Conservation (phyloP, 441 rosid genomes). For the Brassica hybrid region DNA sequence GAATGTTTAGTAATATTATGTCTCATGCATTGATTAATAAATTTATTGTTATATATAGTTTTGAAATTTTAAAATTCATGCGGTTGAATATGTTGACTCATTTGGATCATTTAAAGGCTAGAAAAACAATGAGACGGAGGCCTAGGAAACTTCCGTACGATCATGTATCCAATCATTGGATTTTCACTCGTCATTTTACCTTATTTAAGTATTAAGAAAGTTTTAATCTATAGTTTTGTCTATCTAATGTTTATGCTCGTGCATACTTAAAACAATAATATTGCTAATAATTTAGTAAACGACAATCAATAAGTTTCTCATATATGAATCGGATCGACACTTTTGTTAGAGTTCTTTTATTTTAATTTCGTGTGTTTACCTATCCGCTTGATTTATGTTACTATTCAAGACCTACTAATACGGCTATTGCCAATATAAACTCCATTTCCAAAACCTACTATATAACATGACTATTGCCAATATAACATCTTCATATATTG, state of each 20-base stretch:
- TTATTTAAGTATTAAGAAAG: background rate
- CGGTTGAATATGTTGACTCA: background rate
- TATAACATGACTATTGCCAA: no score
- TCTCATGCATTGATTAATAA: background rate
- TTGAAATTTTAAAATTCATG: background rate
- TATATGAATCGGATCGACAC: background rate
- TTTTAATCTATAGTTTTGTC: background rate
- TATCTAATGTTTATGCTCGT: conserved; percentile 37
- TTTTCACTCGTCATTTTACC: conserved; percentile 3
- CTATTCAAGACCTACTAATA: background rate
- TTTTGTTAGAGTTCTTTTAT: background rate
- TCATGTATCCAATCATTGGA: conserved; percentile 30
- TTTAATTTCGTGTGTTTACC: background rate
- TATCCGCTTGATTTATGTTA: background rate
- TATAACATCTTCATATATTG: background rate
- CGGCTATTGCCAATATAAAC: no score
- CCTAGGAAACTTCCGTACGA: conserved; percentile 39
- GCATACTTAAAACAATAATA: conserved; percentile 24
- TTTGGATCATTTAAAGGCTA: background rate
- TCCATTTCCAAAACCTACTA: no score
- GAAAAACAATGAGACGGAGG: conserved; percentile 25
- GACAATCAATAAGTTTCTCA: background rate
- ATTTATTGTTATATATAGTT: background rate
- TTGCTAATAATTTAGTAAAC: background rate
- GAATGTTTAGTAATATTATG: background rate